A percentile compares a stretch with the other conserved stretches of the same genome.
These are phyloP conservation scores for Arthrobotrys entomopaga DNA, from an alignment of 2,329 filamentous ascomycete genomes.

Conservation along the genomic window DNA sequence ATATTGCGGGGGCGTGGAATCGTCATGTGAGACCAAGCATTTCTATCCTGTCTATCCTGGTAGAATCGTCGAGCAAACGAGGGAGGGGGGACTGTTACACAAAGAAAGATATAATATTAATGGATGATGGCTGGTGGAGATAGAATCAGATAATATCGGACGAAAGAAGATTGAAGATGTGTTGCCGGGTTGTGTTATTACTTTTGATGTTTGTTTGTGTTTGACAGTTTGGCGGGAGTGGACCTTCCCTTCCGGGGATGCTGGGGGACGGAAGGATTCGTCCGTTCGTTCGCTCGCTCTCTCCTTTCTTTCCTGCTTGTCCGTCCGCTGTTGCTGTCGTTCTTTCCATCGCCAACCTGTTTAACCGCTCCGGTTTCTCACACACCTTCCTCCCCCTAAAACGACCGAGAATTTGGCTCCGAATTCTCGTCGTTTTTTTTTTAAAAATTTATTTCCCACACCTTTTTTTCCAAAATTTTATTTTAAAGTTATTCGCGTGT, in stretches of 20 bases:
- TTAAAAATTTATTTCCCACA: constrained; percentile 35
- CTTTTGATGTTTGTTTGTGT: background rate
- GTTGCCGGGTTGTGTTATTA: background rate
- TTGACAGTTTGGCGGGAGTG: background rate
- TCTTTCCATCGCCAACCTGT: constrained; percentile 40
- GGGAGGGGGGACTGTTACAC: too few species aligned
- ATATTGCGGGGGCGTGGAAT: too few species aligned
- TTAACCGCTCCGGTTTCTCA: constrained; percentile 53
- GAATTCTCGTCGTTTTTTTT: constrained; percentile 33
- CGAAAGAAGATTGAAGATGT: background rate
- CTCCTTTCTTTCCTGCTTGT: too few species aligned
- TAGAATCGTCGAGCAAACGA: too few species aligned
- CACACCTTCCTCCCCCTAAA: constrained; percentile 50
- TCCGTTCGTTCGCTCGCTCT: background rate
- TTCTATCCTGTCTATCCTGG: too few species aligned
- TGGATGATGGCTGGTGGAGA: too few species aligned
- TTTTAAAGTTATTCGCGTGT: constrained; percentile 8
- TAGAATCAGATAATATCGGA: too few species aligned
- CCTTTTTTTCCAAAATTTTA: constrained; percentile 9
- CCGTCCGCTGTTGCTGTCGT: too few species aligned
- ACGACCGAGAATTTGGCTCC: constrained; percentile 41
- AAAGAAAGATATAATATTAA: too few species aligned
- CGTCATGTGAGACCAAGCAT: too few species aligned
- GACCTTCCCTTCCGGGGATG: background rate
- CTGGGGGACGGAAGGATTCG: constrained; percentile 10